These are phyloP conservation scores for Lactarius psammicola DNA, from an alignment of 768 basidiomycete genomes.

Conservation along the genomic window DNA sequence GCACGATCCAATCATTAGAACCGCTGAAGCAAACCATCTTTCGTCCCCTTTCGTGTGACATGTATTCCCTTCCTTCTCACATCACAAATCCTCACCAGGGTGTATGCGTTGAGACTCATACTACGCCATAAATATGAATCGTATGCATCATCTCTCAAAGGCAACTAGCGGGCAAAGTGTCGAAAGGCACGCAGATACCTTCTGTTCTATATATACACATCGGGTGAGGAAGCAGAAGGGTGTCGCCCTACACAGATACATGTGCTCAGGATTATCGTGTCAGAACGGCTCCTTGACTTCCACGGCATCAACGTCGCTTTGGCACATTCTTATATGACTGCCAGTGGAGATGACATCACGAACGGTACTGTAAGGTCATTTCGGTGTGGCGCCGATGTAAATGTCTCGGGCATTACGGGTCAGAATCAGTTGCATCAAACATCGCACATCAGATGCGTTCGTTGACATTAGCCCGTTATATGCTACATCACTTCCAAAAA, in stretches of 20 bases:
- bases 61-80: conserved; percentile 1
- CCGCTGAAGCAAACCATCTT: conserved; percentile 11
- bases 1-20: conserved; percentile 9
- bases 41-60: neutral
- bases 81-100: conserved; percentile 11
- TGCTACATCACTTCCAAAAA: no score
- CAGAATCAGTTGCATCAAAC: no score
- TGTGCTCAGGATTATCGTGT: neutral
- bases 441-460: no score
- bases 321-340: no score
- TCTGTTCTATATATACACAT: neutral
- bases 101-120: conserved; percentile 14
- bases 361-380: no score
- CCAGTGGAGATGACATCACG: no score
- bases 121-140: conserved; percentile 5
- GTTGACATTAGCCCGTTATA: no score
- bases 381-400: no score
- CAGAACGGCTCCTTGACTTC: neutral
- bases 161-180: neutral
- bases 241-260: neutral
- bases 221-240: neutral
- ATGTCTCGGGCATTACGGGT: no score
- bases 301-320: no score
- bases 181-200: neutral
- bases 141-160: neutral